phyloP scores from a whole-genome alignment of 1,284 basidiomycete species.

The Kwoniella shivajii region DNA sequence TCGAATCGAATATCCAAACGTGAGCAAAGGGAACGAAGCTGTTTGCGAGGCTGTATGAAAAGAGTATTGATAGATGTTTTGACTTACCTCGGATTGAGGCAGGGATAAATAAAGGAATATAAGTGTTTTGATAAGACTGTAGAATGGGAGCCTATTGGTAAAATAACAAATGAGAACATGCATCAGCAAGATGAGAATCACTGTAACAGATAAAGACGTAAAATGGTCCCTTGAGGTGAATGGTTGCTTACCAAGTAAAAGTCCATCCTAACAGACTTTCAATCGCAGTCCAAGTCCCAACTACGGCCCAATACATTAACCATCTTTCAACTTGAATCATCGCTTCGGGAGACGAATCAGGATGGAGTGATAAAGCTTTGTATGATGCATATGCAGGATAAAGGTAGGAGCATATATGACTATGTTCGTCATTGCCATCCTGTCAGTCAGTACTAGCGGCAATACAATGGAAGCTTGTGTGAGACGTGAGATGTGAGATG shows the following conservation, averaged over 20 bases:
- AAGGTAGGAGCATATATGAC: slow-evolving; percentile 49
- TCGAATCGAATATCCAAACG: slow-evolving; percentile 1
- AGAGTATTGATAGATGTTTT: neutral
- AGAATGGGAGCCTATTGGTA: slow-evolving; percentile 73
- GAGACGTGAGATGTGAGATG: too few relatives aligned
- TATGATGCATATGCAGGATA: slow-evolving; percentile 56
- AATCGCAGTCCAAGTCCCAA: slow-evolving; percentile 65
- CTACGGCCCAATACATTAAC: slow-evolving; percentile 61
- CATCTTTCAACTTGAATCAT: slow-evolving; percentile 57
- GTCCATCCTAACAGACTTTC: slow-evolving; percentile 70
- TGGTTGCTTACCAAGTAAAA: slow-evolving; percentile 65
- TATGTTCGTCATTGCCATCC: slow-evolving; percentile 8
- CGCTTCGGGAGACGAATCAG: slow-evolving; percentile 63
- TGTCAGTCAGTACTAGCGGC: neutral
- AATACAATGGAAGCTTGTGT: neutral
- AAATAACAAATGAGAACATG: too few relatives aligned
- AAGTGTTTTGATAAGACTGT: slow-evolving; percentile 70
- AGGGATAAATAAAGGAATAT: slow-evolving; percentile 73
- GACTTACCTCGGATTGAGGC: slow-evolving; percentile 69
- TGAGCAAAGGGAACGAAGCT: neutral
- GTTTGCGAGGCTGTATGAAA: neutral
- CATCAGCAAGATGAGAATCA: too few relatives aligned
- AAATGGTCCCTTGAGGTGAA: neutral
- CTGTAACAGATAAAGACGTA: neutral
- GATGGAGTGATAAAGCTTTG: slow-evolving; percentile 61